phyloP scores from a whole-genome alignment of 331 rosid genomes.

The Arachis monticola region DNA sequence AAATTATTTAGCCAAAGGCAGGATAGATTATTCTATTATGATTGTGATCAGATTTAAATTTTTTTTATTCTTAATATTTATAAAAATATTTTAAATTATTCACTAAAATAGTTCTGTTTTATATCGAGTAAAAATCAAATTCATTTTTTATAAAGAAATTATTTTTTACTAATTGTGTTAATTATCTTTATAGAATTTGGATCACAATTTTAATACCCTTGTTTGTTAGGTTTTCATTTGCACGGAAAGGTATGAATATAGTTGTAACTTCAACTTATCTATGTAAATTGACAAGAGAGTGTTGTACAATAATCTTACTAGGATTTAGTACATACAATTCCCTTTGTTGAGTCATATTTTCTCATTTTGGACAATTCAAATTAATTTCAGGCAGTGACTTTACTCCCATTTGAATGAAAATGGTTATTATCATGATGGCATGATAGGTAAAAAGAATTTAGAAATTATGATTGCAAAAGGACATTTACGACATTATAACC shows the following conservation, averaged over 20 bases:
- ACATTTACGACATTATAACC: constrained; percentile 9
- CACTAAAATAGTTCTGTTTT: too few relatives aligned
- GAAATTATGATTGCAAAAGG: constrained; percentile 33
- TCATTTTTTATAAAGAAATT: too few relatives aligned
- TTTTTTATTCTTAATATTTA: too few relatives aligned
- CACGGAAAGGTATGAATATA: not conserved
- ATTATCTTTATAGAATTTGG: too few relatives aligned
- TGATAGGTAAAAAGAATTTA: constrained; percentile 33
- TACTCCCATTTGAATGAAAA: constrained; percentile 36
- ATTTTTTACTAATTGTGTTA: too few relatives aligned
- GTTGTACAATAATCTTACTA: constrained; percentile 37
- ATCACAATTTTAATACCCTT: not conserved
- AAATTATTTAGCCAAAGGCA: too few relatives aligned
- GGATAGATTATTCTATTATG: too few relatives aligned
- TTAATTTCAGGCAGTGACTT: constrained; percentile 20
- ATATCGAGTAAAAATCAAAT: too few relatives aligned
- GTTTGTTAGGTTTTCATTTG: not conserved
- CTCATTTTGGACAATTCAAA: constrained; percentile 41
- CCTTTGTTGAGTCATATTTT: constrained; percentile 25
- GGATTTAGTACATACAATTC: constrained; percentile 36
- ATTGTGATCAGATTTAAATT: too few relatives aligned
- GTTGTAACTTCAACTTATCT: constrained; percentile 19
- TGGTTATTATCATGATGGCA: constrained; percentile 42
- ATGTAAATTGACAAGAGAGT: constrained; percentile 25
- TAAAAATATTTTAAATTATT: too few relatives aligned